Evolutionary conservation across 768 basidiomycete genomes (phyloP), one percentile per base, ranked within the genome.

Genomic region (Amanita inopinata): DNA sequence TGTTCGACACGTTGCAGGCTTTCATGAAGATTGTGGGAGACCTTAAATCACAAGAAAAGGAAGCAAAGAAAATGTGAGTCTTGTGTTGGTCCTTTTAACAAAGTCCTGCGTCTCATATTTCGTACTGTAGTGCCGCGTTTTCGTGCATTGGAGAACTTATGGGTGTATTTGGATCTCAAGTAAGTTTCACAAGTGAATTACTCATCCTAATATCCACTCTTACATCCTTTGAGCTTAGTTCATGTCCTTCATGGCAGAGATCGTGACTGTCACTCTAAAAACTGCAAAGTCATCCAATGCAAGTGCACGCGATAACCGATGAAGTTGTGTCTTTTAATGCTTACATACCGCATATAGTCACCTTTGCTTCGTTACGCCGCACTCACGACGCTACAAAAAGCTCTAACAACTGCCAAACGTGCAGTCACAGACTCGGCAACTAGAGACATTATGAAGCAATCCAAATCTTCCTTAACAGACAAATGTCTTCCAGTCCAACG

Each of bases 161-260:
- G 86, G 73, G 66, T 19, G 67, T 66, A 4, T 87, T 83, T 55
- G 94, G 94, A 3, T 69, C 80, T 3, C 87, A 96, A 66, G 91
- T 86, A 56, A 43, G 80, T 54, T 10, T 28, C 12, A 23, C n/a
- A 9, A 18, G 17, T 36, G 15, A 46, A n/a, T 3, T 12, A 17
- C 31, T 47, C 11, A 14, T 7, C 12, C 10, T n/a, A 8, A n/a
- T 4, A 2, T 14, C 15, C 4, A 22, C 14, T 4, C 11, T 10
- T n/a, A n/a, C 39, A 11, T 22, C 5, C 31, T 8, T 25, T 27
- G 12, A 20, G 23, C 37, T 1, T 49, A 98, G 89, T 80, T 92
- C 57, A 94, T 97, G 92, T 96, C 92, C 0, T 84, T 92, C 51
- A 83, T 93, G 78, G 73, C 81, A 20, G 94, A 98, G 56, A 84